phyloP scores from a whole-genome alignment of 345 rosid genomes.

The Carallia brachiata region DNA sequence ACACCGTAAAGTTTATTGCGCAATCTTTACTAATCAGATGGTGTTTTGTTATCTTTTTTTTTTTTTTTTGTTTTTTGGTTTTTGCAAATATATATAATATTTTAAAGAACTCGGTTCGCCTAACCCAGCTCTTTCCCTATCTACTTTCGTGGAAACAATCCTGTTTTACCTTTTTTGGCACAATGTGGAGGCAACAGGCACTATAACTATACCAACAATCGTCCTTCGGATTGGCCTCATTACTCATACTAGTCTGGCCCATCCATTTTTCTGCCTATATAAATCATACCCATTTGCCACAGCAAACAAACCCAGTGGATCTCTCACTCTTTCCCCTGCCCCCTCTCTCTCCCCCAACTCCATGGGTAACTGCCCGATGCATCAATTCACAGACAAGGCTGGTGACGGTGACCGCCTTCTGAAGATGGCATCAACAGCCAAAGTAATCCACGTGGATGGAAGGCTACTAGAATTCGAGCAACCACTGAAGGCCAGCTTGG shows the following conservation, averaged over 20 bases:
- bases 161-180: too few relatives aligned
- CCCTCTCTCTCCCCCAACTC: neutral
- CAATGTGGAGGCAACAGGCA: too few relatives aligned
- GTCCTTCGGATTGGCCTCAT: neutral
- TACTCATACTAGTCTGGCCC: neutral
- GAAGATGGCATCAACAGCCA: constrained; percentile 25
- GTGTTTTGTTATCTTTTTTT: too few relatives aligned
- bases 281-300: neutral
- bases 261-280: constrained; percentile 5
- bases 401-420: neutral
- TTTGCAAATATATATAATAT: too few relatives aligned
- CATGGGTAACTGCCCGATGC: constrained; percentile 47
- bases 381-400: constrained; percentile 9
- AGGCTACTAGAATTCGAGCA: constrained; percentile 35
- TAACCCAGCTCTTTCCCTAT: too few relatives aligned
- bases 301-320: too few relatives aligned
- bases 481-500: constrained; percentile 28
- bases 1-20: too few relatives aligned
- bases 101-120: too few relatives aligned
- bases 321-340: neutral
- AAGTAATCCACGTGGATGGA: constrained; percentile 40
- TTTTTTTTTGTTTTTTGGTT: too few relatives aligned
- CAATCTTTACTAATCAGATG: too few relatives aligned
- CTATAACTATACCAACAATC: neutral
- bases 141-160: too few relatives aligned